These are phyloP conservation scores for Colletotrichum zoysiae DNA, from an alignment of 2,329 filamentous ascomycete species.

Conservation along the genomic window DNA sequence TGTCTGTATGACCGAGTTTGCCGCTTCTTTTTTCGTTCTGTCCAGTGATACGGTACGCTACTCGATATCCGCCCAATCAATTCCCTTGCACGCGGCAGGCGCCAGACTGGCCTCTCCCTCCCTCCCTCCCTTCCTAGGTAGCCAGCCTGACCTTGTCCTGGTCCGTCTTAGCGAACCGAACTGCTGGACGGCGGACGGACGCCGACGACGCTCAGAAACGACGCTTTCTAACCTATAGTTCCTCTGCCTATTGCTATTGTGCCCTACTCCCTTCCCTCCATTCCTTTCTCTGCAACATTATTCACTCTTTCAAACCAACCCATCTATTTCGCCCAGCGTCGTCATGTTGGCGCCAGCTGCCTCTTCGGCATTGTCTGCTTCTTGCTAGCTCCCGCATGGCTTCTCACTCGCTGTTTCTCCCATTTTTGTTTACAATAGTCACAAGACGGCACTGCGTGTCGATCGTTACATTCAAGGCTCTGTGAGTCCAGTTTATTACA, in stretches of 20 bases:
- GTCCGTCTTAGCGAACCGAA: constrained; percentile 5
- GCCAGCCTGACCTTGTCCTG: background rate
- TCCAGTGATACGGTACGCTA: constrained; percentile 16
- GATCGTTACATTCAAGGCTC: constrained; percentile 15
- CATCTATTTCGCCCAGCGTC: constrained; percentile 13
- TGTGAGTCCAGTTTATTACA: constrained; percentile 14
- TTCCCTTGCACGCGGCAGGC: constrained; percentile 7
- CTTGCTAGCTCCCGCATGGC: constrained; percentile 7
- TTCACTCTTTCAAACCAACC: constrained; percentile 1
- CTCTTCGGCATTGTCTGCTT: constrained; percentile 6
- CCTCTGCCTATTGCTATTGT: background rate
- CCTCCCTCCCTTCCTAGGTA: background rate
- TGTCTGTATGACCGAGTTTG: constrained; percentile 29
- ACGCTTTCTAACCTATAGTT: constrained; percentile 9
- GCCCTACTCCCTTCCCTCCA: constrained; percentile 7
- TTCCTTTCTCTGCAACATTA: background rate
- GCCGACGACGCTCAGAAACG: constrained; percentile 23
- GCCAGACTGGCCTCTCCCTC: constrained; percentile 6
- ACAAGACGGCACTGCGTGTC: background rate
- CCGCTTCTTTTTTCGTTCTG: constrained; percentile 23
- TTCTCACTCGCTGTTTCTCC: background rate
- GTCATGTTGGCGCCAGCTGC: constrained; percentile 37
- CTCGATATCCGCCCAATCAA: background rate
- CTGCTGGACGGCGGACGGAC: constrained; percentile 5
- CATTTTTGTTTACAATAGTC: background rate